phyloP scores from a whole-genome alignment of 2,329 filamentous ascomycete species.

The Pyrenophora tritici-repentis region DNA sequence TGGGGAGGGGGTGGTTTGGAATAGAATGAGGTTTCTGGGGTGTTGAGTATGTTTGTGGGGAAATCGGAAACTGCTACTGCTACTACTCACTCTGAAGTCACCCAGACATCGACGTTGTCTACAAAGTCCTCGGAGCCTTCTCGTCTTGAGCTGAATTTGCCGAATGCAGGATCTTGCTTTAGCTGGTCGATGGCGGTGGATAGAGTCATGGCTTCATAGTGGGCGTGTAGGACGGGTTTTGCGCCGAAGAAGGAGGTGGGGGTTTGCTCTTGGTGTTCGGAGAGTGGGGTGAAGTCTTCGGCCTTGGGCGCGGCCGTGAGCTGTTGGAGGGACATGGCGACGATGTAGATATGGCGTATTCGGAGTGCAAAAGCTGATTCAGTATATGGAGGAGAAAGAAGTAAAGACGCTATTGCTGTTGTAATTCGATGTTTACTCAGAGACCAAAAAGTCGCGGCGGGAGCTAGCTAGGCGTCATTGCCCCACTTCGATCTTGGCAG shows the following conservation, averaged over 20 bases:
- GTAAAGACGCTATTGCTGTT: neutral
- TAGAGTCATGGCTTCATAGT: conserved; percentile 62
- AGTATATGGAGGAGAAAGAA: neutral
- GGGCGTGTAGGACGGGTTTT: conserved; percentile 72
- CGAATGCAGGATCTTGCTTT: conserved; percentile 52
- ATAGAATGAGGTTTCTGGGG: conserved; percentile 63
- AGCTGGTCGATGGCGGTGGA: conserved; percentile 62
- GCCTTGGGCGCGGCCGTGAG: conserved; percentile 62
- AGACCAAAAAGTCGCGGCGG: conserved; percentile 29
- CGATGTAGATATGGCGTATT: too few species aligned
- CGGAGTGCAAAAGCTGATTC: neutral
- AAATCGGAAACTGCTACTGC: too few species aligned
- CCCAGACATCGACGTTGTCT: conserved; percentile 53
- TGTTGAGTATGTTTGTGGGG: conserved; percentile 4
- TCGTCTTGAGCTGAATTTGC: conserved; percentile 49
- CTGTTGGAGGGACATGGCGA: conserved; percentile 51
- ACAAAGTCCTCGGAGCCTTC: conserved; percentile 39
- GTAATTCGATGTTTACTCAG: conserved; percentile 3
- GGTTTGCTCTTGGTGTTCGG: conserved; percentile 73
- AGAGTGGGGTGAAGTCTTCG: conserved; percentile 66
- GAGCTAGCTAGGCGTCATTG: conserved; percentile 21
- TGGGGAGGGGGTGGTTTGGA: conserved; percentile 58
- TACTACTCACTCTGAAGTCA: conserved; percentile 50
- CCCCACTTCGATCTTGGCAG: conserved; percentile 17
- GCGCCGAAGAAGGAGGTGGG: conserved; percentile 72